These are phyloP conservation scores for Neurospora sp. DNA, from an alignment of 495 filamentous ascomycete genomes.

Conservation along the genomic window DNA sequence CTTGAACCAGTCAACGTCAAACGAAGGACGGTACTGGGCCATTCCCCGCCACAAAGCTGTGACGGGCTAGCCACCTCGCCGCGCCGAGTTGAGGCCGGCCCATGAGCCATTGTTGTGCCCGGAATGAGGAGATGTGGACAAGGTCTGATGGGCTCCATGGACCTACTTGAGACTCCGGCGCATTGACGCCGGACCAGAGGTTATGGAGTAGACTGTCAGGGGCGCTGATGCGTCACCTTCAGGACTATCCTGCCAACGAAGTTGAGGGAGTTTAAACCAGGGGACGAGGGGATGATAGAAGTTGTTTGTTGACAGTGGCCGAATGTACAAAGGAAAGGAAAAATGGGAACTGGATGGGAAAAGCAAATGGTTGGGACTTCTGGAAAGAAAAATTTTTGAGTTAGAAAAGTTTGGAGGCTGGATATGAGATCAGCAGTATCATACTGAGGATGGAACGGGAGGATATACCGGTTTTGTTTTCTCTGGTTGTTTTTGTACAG, in stretches of 20 bases:
- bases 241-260: background rate
- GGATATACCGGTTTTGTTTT: background rate
- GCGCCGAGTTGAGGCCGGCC: background rate
- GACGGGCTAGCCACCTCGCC: background rate
- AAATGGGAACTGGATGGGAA: background rate
- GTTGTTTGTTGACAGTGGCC: background rate
- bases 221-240: background rate
- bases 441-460: background rate
- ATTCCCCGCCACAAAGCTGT: background rate
- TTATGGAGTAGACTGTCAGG: background rate
- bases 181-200: background rate
- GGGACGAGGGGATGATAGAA: background rate
- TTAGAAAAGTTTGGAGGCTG: background rate
- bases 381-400: background rate
- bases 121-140: background rate
- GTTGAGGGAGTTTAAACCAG: background rate
- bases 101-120: background rate
- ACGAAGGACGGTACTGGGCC: background rate
- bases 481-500: background rate
- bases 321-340: background rate
- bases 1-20: background rate
- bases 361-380: background rate
- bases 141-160: background rate
- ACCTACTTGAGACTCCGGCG: background rate
- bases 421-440: background rate